Percentiles rank a stretch among this genome's conserved stretches.
phyloP scores from a whole-genome alignment of 176 grass and related monocot species.

The Eleusine indica region DNA sequence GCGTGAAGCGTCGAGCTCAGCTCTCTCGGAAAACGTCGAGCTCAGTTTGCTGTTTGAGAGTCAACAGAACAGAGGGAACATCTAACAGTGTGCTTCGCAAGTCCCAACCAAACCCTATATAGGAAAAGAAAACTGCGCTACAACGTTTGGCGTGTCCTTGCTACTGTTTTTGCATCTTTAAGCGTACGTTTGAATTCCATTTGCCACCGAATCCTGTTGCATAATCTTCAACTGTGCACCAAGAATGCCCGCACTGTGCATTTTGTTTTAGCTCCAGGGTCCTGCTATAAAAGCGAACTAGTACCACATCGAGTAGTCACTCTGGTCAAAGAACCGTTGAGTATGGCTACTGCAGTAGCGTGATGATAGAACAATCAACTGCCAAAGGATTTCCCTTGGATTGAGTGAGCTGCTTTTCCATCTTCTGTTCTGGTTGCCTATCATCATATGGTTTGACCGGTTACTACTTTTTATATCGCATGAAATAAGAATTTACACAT shows the following conservation, averaged over 20 bases:
- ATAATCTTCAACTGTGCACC: neutral
- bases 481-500: neutral
- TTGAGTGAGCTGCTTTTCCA: neutral
- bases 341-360: slow-evolving; percentile 3
- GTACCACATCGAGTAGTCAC: neutral
- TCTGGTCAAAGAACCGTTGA: slow-evolving; percentile 16
- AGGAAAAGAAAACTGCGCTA: neutral
- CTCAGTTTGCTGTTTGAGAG: neutral
- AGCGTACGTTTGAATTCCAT: neutral
- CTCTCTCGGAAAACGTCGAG: neutral
- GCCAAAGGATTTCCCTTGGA: slow-evolving; percentile 18
- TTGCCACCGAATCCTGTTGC: neutral
- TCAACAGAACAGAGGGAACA: slow-evolving; percentile 2
- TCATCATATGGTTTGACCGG: neutral
- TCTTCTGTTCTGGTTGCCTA: neutral
- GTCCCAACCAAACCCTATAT: neutral
- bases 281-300: neutral
- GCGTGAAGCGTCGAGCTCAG: neutral
- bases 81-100: neutral
- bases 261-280: neutral
- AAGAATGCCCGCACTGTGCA: neutral
- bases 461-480: too few relatives aligned
- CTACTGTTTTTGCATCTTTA: slow-evolving; percentile 6
- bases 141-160: neutral
- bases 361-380: slow-evolving; percentile 40